These are phyloP conservation scores for Rubia tinctorum DNA, from an alignment of 305 asterid species.

Conservation along the genomic window DNA sequence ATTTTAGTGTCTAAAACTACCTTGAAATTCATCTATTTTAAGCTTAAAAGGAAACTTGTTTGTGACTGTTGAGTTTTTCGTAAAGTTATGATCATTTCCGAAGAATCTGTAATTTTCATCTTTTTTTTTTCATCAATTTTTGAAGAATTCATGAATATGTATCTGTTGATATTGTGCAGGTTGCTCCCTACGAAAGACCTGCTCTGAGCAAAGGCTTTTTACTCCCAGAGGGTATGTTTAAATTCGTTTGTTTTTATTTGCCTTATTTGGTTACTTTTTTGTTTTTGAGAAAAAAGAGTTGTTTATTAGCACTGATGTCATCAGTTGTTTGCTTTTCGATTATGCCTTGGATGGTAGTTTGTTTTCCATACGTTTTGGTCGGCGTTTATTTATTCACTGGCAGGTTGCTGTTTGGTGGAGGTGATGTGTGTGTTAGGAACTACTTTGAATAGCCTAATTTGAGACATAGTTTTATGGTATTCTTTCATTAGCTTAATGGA, in stretches of 20 bases:
- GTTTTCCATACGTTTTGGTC: background rate
- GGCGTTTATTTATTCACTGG: background rate
- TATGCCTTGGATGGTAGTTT: background rate
- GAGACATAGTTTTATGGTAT: background rate
- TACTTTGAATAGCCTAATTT: background rate
- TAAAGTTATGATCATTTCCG: conserved; percentile 50
- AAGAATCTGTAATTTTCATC: conserved; percentile 57
- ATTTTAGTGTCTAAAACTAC: too few species aligned
- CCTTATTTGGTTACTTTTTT: background rate
- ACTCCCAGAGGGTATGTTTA: conserved; percentile 80
- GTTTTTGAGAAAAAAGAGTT: background rate
- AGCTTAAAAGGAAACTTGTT: too few species aligned
- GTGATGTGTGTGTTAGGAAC: background rate
- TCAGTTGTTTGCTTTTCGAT: background rate
- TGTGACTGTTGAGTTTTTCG: too few species aligned
- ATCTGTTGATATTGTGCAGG: conserved; percentile 42
- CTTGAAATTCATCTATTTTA: too few species aligned
- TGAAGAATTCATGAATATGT: background rate
- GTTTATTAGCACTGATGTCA: background rate
- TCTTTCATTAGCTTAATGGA: background rate
- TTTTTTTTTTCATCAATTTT: background rate
- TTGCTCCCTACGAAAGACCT: conserved; percentile 97
- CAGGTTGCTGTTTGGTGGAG: background rate
- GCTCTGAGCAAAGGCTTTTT: conserved; percentile 86
- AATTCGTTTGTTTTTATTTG: conserved; percentile 5